Evolutionary conservation across 768 basidiomycete genomes (phyloP).

Genomic region (Rhodotorula kratochvilovae): DNA sequence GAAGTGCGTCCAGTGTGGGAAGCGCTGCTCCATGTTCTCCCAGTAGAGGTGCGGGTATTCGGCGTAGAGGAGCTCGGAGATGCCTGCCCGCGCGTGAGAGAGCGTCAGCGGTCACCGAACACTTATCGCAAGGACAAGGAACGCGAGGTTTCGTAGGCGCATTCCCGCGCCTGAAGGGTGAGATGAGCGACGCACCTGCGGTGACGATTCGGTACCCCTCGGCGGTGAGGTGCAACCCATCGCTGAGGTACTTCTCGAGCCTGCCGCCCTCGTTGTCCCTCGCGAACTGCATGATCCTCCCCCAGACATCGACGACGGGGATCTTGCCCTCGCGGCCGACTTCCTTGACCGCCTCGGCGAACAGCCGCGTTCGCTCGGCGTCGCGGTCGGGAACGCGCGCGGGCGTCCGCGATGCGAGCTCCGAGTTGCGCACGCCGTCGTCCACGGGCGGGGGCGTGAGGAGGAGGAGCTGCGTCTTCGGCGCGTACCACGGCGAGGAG

Average conservation of each 20-base stretch:
- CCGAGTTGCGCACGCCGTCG: constrained; percentile 15
- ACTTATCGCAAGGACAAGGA: too few species aligned
- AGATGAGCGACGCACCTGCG: constrained; percentile 17
- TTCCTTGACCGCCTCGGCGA: constrained; percentile 30
- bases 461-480: constrained; percentile 24
- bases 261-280: constrained; percentile 2
- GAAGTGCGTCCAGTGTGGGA: constrained; percentile 34
- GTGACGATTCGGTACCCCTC: constrained; percentile 33
- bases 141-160: too few species aligned
- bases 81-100: constrained; percentile 13
- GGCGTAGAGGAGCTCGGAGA: constrained; percentile 10
- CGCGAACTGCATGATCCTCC: constrained; percentile 6
- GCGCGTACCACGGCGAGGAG: constrained; percentile 28
- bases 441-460: constrained; percentile 39
- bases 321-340: constrained; percentile 1
- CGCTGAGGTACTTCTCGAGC: constrained; percentile 24
- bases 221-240: constrained; percentile 34
- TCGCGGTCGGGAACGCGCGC: constrained; percentile 30
- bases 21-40: constrained; percentile 28
- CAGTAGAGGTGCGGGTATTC: constrained; percentile 36
- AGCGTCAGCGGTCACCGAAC: too few species aligned
- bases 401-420: constrained; percentile 24
- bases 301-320: constrained; percentile 26
- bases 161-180: too few species aligned
- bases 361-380: constrained; percentile 22